These are phyloP conservation scores for Apostasia ramifera DNA, from an alignment of 106 monocot species.

Conservation along the genomic window DNA sequence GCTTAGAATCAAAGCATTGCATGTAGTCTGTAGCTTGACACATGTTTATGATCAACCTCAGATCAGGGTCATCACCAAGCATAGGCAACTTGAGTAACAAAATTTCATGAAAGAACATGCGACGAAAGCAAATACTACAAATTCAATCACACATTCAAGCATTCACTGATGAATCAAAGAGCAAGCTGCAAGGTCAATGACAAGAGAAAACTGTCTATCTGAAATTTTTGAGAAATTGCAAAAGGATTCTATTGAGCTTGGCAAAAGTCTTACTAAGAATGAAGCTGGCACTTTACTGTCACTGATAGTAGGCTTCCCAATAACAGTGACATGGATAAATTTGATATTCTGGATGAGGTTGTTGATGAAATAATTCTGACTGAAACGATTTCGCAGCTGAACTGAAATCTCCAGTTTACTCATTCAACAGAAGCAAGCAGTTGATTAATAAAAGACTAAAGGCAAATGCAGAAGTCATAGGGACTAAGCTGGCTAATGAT, in stretches of 20 bases:
- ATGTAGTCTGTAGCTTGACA: too few relatives aligned
- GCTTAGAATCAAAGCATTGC: too few relatives aligned
- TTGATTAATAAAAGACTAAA: slow-evolving; percentile 7
- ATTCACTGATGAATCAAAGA: slow-evolving; percentile 70
- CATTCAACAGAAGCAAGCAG: slow-evolving; percentile 32
- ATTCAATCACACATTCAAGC: slow-evolving; percentile 39
- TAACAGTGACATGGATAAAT: slow-evolving; percentile 8
- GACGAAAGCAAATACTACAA: too few relatives aligned
- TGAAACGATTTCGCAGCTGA: slow-evolving; percentile 5
- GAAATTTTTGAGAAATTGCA: slow-evolving; percentile 60
- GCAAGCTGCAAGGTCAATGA: slow-evolving; percentile 54
- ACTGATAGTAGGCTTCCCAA: slow-evolving; percentile 5
- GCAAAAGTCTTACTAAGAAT: slow-evolving; percentile 6
- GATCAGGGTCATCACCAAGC: too few relatives aligned
- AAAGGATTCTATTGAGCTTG: slow-evolving; percentile 21
- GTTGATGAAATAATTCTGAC: slow-evolving; percentile 9
- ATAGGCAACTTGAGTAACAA: too few relatives aligned
- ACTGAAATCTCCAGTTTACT: slow-evolving; percentile 13
- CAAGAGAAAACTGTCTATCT: slow-evolving; percentile 60
- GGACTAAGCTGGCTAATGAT: slow-evolving; percentile 6
- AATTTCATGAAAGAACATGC: too few relatives aligned
- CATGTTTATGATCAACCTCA: too few relatives aligned
- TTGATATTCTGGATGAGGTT: slow-evolving; percentile 24
- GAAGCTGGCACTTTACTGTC: not conserved
- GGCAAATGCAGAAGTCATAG: slow-evolving; percentile 1